Conservation (phyloP, 148 eudicot genomes). For the Simmondsia chinensis region DNA sequence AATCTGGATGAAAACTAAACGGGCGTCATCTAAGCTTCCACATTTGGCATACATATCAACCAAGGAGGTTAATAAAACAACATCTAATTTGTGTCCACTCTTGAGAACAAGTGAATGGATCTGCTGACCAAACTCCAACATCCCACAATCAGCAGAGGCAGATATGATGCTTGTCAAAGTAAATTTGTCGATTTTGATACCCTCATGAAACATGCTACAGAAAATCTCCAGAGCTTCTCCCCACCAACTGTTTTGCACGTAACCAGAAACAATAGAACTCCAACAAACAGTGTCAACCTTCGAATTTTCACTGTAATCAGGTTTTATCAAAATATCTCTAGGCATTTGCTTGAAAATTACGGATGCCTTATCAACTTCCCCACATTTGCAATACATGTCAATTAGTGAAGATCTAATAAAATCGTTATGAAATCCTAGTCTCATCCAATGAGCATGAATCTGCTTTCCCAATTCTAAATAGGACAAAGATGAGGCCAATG, state of each 20-base stretch:
- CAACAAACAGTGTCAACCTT: constrained; percentile 27
- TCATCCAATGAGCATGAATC: constrained; percentile 49
- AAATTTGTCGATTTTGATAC: constrained; percentile 39
- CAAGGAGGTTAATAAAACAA: constrained; percentile 50
- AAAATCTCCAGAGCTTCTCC: constrained; percentile 54
- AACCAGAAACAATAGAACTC: constrained; percentile 61
- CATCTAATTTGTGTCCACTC: constrained; percentile 39
- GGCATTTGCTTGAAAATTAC: constrained; percentile 26
- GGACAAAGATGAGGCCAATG: constrained; percentile 43
- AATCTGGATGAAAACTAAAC: constrained; percentile 31
- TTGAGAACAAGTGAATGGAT: constrained; percentile 49
- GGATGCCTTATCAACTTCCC: constrained; percentile 49
- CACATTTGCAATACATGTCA: constrained; percentile 80
- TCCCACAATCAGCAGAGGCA: constrained; percentile 49
- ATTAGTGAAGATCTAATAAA: constrained; percentile 54
- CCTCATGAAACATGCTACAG: constrained; percentile 35
- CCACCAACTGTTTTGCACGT: constrained; percentile 47
- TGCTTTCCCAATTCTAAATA: constrained; percentile 48
- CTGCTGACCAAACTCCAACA: constrained; percentile 67
- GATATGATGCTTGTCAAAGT: constrained; percentile 57
- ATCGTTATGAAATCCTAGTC: constrained; percentile 31
- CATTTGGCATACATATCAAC: constrained; percentile 88
- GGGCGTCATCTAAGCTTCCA: constrained; percentile 57
- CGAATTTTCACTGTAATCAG: constrained; percentile 5
- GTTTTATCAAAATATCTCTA: constrained; percentile 3